These are phyloP conservation scores for Salicornia ramosissima DNA, from an alignment of 148 eudicot species.

Conservation along the genomic window DNA sequence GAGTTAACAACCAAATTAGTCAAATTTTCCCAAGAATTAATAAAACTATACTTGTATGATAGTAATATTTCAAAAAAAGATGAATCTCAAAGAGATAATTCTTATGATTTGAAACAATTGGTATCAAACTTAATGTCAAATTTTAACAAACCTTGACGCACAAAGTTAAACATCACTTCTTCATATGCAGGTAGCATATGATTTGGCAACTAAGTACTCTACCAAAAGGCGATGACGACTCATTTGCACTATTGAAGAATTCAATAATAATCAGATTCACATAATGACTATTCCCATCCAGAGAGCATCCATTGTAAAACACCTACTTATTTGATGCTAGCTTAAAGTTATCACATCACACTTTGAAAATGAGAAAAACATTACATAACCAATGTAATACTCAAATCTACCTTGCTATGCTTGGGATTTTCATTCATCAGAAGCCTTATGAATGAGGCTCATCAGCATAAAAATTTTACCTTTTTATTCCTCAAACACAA, in stretches of 20 bases:
- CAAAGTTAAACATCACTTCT: not conserved
- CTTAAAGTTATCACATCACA: not conserved
- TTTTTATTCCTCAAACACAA: not conserved
- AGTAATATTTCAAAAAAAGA: not conserved
- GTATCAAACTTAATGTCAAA: not conserved
- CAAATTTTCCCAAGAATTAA: not conserved
- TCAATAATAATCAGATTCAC: not conserved
- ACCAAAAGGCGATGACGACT: not conserved
- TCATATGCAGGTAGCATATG: not conserved
- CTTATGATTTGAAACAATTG: not conserved
- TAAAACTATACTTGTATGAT: not conserved
- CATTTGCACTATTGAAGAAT: not conserved
- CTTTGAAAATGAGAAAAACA: not conserved
- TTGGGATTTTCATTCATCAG: not conserved
- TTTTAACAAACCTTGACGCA: not conserved
- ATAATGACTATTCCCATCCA: not conserved
- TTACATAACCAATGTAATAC: not conserved
- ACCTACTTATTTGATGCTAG: not conserved
- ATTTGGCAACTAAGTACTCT: too few relatives aligned
- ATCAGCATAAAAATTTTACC: not conserved
- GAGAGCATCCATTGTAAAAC: not conserved
- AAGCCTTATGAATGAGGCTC: not conserved
- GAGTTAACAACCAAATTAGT: not conserved
- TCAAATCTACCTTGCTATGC: not conserved
- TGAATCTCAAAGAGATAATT: not conserved